Evolutionary conservation across 768 basidiomycete species (phyloP), one percentile per base, ranked within the genome.

Genomic region (Pleurotus djamor): DNA sequence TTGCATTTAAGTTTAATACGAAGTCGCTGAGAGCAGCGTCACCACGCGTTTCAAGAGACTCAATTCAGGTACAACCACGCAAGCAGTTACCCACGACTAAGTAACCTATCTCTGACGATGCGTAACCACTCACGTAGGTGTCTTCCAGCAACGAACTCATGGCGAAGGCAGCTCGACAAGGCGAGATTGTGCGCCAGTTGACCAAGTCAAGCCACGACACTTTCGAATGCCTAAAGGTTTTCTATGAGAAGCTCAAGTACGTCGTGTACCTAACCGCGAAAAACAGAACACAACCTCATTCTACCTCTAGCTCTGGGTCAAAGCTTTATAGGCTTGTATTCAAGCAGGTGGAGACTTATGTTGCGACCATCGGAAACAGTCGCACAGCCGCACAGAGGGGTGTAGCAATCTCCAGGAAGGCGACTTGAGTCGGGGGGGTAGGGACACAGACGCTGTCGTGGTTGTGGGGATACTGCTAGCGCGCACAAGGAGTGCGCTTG

Each of bases 181-280:
- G 17, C 9, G 37, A n/a, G 2, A 14, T 55, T 4, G 54, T 55
- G 12, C 9, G 32, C 3, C n/a, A 17, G 1, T 32, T 55, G 9
- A 55, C 54, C 0, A 43, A 0, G 5, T 10, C 54, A 4, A 55
- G 43, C 21, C 2, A 38, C n/a, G 37, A 16, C 4, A 55, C 38
- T 5, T 55, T 55, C 32, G 54, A 55, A 43, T 55, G 54, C 28
- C 13, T 55, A 1, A 55, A 55, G 38, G 54, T 32, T 10, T 55
- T 41, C 14, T 41, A 37, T 17, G 36, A 55, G 36, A 55, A 41
- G 9, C 43, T 43, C 16, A n/a, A 14, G 41, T 28, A 50, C 16
- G n/a, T n/a, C n/a, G n/a, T n/a, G n/a, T n/a, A n/a, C n/a, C n/a
- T n/a, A n/a, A n/a, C n/a, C n/a, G n/a, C n/a, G n/a, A n/a, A n/a